phyloP scores from a whole-genome alignment of 768 basidiomycete genomes.

The Podaxis sp. region DNA sequence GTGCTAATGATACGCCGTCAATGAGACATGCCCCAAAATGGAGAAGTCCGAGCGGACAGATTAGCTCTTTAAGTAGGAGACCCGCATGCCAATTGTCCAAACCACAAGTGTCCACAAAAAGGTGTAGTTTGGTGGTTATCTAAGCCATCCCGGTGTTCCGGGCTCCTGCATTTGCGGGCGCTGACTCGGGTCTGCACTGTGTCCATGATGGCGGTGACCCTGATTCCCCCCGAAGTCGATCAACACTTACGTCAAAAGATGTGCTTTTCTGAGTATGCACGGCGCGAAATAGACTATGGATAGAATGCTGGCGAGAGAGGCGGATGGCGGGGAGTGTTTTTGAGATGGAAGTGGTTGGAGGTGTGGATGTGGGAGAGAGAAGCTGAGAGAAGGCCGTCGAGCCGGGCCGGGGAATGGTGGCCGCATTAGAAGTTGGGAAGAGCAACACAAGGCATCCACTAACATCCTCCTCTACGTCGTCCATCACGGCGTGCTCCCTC shows the following conservation, averaged over 20 bases:
- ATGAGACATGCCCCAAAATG: too few species aligned
- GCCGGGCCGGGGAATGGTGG: conserved; percentile 6
- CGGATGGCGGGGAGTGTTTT: neutral
- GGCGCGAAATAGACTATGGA: neutral
- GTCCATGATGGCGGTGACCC: too few species aligned
- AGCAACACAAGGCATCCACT: neutral
- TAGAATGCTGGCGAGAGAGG: neutral
- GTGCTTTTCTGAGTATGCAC: neutral
- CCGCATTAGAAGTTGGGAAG: neutral
- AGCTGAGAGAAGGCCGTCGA: neutral
- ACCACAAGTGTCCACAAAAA: too few species aligned
- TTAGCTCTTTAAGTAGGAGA: too few species aligned
- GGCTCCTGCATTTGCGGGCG: too few species aligned
- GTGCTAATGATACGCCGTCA: too few species aligned
- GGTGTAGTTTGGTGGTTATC: too few species aligned
- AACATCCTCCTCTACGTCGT: conserved; percentile 10
- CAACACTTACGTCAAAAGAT: neutral
- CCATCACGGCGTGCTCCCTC: conserved; percentile 16
- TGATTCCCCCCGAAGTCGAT: neutral
- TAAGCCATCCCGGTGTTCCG: too few species aligned
- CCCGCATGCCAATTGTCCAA: too few species aligned
- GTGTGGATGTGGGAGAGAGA: neutral
- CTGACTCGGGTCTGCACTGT: too few species aligned
- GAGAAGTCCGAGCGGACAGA: too few species aligned
- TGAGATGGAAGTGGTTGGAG: neutral